A percentile compares a stretch with the other conserved stretches of the same genome.
phyloP scores from a whole-genome alignment of 148 eudicot species.

The Polygonum aviculare region DNA sequence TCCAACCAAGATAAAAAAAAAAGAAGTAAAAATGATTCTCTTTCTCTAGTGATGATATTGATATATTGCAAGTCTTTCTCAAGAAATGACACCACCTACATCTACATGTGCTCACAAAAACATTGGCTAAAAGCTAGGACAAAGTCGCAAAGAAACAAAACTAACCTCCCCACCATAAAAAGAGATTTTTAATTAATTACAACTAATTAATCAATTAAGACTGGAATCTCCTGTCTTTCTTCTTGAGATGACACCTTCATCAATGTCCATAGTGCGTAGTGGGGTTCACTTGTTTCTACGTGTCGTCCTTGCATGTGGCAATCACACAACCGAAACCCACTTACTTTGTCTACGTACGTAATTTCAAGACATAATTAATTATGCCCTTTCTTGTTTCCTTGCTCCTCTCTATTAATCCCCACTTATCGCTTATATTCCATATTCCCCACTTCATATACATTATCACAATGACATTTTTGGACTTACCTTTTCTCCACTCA shows the following conservation, averaged over 20 bases:
- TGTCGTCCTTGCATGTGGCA: neutral
- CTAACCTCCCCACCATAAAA: neutral
- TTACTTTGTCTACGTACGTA: neutral
- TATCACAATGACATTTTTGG: neutral
- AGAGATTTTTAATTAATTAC: neutral
- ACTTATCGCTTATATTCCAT: neutral
- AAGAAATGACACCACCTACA: neutral
- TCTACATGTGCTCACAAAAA: neutral
- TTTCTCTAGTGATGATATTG: too few species aligned
- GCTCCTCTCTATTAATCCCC: neutral
- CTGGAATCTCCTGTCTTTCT: neutral
- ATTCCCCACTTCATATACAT: neutral
- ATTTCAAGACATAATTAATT: neutral
- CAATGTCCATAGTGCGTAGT: neutral
- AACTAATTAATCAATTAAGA: neutral
- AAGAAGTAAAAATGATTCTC: too few species aligned
- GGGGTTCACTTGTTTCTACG: neutral
- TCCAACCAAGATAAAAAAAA: too few species aligned
- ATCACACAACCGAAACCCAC: neutral
- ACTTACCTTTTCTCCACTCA: neutral
- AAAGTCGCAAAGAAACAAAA: neutral
- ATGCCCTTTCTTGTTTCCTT: neutral
- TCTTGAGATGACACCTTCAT: neutral
- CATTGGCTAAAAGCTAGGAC: too few species aligned
- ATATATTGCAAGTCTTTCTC: neutral